Evolutionary conservation across 2,329 filamentous ascomycete species (phyloP).

Genomic region (Trichoderma semiorbis): DNA sequence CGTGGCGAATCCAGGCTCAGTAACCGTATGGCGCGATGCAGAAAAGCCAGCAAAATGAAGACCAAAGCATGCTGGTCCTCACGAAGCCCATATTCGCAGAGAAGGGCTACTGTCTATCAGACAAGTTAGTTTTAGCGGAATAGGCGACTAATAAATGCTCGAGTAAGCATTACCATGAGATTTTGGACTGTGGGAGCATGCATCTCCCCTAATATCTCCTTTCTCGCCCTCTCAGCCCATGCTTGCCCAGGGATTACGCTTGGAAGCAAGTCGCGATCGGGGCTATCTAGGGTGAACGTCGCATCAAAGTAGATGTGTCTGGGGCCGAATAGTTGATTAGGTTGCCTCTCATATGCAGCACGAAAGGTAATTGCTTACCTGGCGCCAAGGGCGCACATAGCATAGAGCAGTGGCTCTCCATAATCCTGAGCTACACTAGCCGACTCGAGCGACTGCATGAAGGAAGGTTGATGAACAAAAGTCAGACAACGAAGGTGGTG

Average conservation of each 20-base stretch:
- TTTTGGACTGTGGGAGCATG: conserved; percentile 23
- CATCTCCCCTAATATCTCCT: conserved; percentile 21
- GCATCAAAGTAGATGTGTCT: conserved; percentile 23
- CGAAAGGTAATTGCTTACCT: conserved; percentile 19
- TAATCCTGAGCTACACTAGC: conserved; percentile 24
- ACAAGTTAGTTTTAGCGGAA: background rate
- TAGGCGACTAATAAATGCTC: background rate
- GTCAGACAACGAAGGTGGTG: conserved; percentile 25
- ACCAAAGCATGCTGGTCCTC: conserved; percentile 25
- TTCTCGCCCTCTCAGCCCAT: conserved; percentile 23
- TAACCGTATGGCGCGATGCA: conserved; percentile 24
- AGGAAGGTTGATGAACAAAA: conserved; percentile 27
- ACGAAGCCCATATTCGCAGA: conserved; percentile 25
- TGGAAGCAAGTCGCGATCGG: conserved; percentile 1
- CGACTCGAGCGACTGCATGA: conserved; percentile 25
- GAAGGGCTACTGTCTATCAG: conserved; percentile 22
- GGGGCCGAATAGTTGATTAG: background rate
- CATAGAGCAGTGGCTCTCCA: conserved; percentile 25
- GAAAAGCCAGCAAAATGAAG: conserved; percentile 23
- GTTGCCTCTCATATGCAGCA: background rate
- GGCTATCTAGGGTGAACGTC: background rate
- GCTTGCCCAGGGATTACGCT: conserved; percentile 19
- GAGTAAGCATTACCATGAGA: conserved; percentile 22
- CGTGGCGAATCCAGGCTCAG: conserved; percentile 22
- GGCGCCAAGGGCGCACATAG: conserved; percentile 26